Evolutionary conservation across 768 basidiomycete genomes (phyloP), one percentile per base, ranked within the genome.

Genomic region (Cyclocybe cylindracea): DNA sequence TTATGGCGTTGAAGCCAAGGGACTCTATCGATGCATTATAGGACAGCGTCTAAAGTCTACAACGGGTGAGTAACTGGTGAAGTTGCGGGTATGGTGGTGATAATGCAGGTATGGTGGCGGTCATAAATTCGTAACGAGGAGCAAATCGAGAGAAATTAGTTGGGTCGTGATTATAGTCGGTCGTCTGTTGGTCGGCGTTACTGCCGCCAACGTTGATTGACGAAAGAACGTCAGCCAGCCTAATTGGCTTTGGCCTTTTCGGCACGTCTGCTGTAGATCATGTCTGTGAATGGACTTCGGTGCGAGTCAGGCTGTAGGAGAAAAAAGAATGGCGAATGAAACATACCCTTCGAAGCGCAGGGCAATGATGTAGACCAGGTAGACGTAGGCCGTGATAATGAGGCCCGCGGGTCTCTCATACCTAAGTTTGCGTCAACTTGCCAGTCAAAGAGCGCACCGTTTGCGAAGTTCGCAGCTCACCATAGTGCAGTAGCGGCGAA

Each of bases 261-360:
- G 18, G 74, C 77, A 16, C 84, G 82, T 45, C 77, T 82, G 33
- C 83, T 73, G 64, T 91, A 91, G 52, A 91, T 91, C 86, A 84
- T 88, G 68, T 86, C 82, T 32, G 89, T 91, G 73, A 91, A 91
- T 0, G 89, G 89, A 10, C 85, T 87, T 38, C 4, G 38, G 51
- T 18, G 24, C 10, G 41, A 36, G 31, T 7, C 7, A 1, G 16
- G 18, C 10, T 34, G 48, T 41, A 0, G 49, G 59, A 24, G 32
- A 55, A 18, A 40, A 31, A n/a, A 8, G 40, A 16, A 10, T 7
- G 39, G 11, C 2, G 18, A 35, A 39, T 16, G 24, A 24, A 5
- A 75, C 90, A 40, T 64, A 96, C 92, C 94, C 94, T 75, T 99
- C 97, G 65, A 81, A 98, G 24, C 78, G 79, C 44, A 98, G 77